Evolutionary conservation across 139 green algal species (phyloP).

Genomic region (Trebouxia sp.): DNA sequence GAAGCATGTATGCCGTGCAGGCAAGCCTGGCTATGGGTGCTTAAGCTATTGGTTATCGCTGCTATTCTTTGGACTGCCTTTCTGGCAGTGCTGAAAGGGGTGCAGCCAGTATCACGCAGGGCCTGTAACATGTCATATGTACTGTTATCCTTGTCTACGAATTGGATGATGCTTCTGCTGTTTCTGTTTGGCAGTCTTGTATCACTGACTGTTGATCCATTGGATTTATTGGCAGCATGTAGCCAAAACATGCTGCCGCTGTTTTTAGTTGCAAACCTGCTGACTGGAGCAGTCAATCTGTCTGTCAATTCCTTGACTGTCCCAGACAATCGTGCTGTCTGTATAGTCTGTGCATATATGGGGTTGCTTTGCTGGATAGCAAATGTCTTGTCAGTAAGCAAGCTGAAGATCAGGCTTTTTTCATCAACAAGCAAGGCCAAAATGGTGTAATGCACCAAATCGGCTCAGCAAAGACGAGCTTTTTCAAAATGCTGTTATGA

Average conservation of each 20-base stretch:
- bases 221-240: conserved; percentile 37
- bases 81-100: neutral
- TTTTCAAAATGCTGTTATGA: too few species aligned
- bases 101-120: conserved; percentile 69
- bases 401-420: neutral
- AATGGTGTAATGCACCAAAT: conserved; percentile 14
- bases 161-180: conserved; percentile 41
- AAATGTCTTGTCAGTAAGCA: neutral
- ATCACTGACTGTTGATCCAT: neutral
- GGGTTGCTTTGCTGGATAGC: neutral
- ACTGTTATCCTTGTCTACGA: conserved; percentile 69
- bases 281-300: conserved; percentile 70
- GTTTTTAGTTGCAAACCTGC: conserved; percentile 82
- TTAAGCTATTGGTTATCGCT: neutral
- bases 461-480: neutral
- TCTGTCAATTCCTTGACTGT: conserved; percentile 61
- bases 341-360: neutral
- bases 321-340: neutral
- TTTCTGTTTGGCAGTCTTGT: conserved; percentile 22
- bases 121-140: conserved; percentile 82
- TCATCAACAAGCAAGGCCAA: too few species aligned
- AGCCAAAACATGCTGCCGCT: conserved; percentile 60
- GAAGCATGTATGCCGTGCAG: too few species aligned
- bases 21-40: neutral
- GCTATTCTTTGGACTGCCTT: conserved; percentile 31